Evolutionary conservation across 352 stramenopile genomes (phyloP), one percentile per base, ranked within the genome.

Genomic region (Aphanomyces euteiches): DNA sequence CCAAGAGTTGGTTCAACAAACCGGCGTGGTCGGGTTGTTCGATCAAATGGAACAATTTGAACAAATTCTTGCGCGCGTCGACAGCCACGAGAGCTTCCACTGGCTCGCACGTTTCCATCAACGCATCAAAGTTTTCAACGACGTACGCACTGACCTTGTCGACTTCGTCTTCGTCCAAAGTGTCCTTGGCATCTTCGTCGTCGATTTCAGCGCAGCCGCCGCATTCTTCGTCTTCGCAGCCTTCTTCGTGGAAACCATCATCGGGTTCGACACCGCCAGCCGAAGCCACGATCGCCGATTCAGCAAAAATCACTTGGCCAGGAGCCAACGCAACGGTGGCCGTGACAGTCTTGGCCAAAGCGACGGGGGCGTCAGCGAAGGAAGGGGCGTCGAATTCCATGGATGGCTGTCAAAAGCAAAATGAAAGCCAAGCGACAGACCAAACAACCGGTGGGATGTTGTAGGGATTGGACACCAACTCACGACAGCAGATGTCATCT

Each of bases 241-340:
- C 59, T 37, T 67, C 59, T 17, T 67, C 59, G 41, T 54, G 58
- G 10, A 50, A 12, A n/a, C 17, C 43, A n/a, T 50, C 43, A n/a
- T 50, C 43, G 1, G n/a, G 53, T 60, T 34, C 53, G n/a, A 60
- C 34, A n/a, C n/a, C 53, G 8, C 19, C 13, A 12, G 17, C 43
- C 8, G 56, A 63, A 15, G 56, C 83, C 64, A 90, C 84, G 66
- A 92, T 89, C 21, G 84, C 83, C 67, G 84, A 66, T 69, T 92
- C 84, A 63, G 75, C 80, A 71, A 92, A 92, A 58, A 92, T 88
- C 39, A 90, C 83, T 28, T 87, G 76, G 5, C 84, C 84, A 8
- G 82, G 74, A 38, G 79, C 56, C 69, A 92, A 90, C 0, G 69
- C 66, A 15, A 21, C 56, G 19, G 56, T 63, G 19, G 56, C 56